Evolutionary conservation across 2,329 filamentous ascomycete species (phyloP), one percentile per base, ranked within the genome.

Genomic region (Madurella fahalii): DNA sequence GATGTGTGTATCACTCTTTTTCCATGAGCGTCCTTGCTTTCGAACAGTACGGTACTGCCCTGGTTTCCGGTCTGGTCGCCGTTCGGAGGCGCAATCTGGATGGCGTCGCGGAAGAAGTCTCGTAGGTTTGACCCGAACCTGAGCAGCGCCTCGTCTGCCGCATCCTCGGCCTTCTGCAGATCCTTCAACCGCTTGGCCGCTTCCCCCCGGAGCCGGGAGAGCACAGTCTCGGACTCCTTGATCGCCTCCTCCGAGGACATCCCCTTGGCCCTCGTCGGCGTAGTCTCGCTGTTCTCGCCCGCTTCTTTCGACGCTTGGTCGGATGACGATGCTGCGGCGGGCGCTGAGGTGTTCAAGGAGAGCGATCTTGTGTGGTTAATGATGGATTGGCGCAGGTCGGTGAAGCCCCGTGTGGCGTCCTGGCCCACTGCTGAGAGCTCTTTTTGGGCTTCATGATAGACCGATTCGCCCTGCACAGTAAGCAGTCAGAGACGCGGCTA

Each of bases 1-100:
- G 91, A 96, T 1, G 90, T 89, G 69, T 99, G 94, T 60, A 97
- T 95, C 15, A 97, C 90, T 52, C 94, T 82, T 77, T 94, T 96
- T 25, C 92, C 93, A 47, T 84, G 82, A 5, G 88, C 84, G 71
- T 96, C 93, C 69, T 93, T 95, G 67, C 90, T 95, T 74, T 97
- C 94, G 65, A 97, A 99, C 4, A 96, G 77, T 32, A 96, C 83
- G 47, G 86, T 77, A 62, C 69, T 77, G n/a, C 56, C 57, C 37
- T 54, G 47, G 47, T 40, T 53, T 30, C 52, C 52, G 44, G 72
- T 70, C 46, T 73, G 74, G 4, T 72, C 75, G 1, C 75, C 77
- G 4, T 77, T 75, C 0, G 90, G 90, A 0, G 92, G 88, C 15
- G 90, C 86, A 63, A 99, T 90, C 50, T 82, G 90, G 53, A 99